phyloP scores from a whole-genome alignment of 768 basidiomycete species.

The Lactarius sp. region DNA sequence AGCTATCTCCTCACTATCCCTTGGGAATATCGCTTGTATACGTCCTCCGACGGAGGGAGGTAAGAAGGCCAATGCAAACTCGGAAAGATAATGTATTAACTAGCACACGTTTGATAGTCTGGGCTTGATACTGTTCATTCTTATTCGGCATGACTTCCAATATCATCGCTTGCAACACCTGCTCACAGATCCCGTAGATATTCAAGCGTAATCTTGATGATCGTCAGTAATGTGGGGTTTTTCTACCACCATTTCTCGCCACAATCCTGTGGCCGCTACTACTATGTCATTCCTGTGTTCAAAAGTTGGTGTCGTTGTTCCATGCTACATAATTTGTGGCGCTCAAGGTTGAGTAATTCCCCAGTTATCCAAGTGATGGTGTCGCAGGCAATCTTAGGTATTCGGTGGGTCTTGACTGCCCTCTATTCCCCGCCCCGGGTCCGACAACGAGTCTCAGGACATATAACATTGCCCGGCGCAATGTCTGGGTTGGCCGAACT shows the following conservation, averaged over 20 bases:
- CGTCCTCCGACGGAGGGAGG: neutral
- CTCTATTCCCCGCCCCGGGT: neutral
- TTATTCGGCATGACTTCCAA: conserved; percentile 12
- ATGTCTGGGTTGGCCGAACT: conserved; percentile 37
- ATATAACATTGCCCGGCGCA: conserved; percentile 52
- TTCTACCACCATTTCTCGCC: conserved; percentile 47
- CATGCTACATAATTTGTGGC: neutral
- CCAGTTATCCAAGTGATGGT: conserved; percentile 58
- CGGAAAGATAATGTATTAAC: neutral
- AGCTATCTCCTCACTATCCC: conserved; percentile 23
- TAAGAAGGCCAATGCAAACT: neutral
- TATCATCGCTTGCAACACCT: neutral
- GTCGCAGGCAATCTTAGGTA: conserved; percentile 59
- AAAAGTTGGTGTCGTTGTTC: conserved; percentile 43
- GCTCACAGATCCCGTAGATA: conserved; percentile 31
- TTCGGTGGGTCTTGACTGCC: conserved; percentile 39
- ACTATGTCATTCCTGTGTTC: conserved; percentile 49
- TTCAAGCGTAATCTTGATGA: conserved; percentile 43
- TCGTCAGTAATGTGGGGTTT: conserved; percentile 55
- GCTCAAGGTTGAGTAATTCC: neutral
- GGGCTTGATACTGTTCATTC: conserved; percentile 13
- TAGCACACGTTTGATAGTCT: neutral
- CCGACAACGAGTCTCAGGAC: conserved; percentile 37
- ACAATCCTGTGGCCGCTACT: conserved; percentile 44
- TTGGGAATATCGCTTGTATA: conserved; percentile 20